phyloP scores from a whole-genome alignment of 441 rosid species.

The Arabidopsis lyrata region DNA sequence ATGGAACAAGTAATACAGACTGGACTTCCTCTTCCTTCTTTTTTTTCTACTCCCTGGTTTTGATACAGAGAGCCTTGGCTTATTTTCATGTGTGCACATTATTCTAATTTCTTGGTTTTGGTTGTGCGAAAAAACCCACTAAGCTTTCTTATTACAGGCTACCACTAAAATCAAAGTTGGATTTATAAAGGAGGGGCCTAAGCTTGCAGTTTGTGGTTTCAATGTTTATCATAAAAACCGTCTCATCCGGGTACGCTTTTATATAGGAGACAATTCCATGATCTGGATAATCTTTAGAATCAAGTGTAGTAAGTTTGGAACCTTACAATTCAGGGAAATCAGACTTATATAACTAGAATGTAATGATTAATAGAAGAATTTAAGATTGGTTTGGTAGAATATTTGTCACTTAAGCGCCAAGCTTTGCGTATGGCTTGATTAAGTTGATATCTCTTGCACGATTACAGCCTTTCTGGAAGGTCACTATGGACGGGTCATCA shows the following conservation, averaged over 20 bases:
- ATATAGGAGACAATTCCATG: background rate
- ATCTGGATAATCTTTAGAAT: background rate
- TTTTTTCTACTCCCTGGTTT: background rate
- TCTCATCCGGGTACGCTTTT: slow-evolving; percentile 75
- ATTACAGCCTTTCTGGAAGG: slow-evolving; percentile 92
- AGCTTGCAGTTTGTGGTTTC: slow-evolving; percentile 63
- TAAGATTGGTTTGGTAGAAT: slow-evolving; percentile 1
- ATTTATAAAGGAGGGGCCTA: slow-evolving; percentile 79
- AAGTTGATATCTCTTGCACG: slow-evolving; percentile 17
- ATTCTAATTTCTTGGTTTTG: slow-evolving; percentile 1
- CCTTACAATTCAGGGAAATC: background rate
- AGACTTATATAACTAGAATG: background rate
- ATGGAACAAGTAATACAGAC: slow-evolving; percentile 57
- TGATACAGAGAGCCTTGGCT: slow-evolving; percentile 10
- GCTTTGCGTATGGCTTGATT: slow-evolving; percentile 18
- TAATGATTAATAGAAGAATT: background rate
- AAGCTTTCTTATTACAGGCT: slow-evolving; percentile 52
- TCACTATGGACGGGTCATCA: slow-evolving; percentile 54
- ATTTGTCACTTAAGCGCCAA: background rate
- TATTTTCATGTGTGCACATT: slow-evolving; percentile 4
- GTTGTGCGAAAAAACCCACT: slow-evolving; percentile 6
- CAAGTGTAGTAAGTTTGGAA: background rate
- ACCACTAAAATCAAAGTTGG: slow-evolving; percentile 78
- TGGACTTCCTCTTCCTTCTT: slow-evolving; percentile 1
- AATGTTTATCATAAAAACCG: slow-evolving; percentile 92